Conservation (phyloP, 129 eudicot species). For the Arctium minus region DNA sequence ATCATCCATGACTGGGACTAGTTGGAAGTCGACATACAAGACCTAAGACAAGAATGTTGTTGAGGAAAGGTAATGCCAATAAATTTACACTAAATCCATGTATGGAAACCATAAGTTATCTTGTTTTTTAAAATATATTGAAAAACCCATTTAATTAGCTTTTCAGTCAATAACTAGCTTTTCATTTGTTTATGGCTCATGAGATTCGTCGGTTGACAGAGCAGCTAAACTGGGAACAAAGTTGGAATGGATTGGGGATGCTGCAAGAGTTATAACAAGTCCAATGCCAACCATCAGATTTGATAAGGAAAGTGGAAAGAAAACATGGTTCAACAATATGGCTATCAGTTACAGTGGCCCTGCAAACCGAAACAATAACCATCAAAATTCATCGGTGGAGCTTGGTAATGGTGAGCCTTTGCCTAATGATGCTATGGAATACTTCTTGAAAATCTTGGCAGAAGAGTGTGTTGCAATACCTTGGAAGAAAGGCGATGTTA, state of each 20-base stretch:
- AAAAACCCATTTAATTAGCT: not conserved
- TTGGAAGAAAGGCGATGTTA: conserved; percentile 78
- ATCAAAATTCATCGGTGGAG: conserved; percentile 35
- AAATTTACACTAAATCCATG: not conserved
- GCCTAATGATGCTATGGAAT: conserved; percentile 44
- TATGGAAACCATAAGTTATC: not conserved
- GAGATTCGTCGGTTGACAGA: conserved; percentile 33
- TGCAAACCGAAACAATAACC: conserved; percentile 36
- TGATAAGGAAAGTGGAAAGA: conserved; percentile 49
- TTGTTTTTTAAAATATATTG: not conserved
- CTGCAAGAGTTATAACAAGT: conserved; percentile 46
- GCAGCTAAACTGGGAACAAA: conserved; percentile 68
- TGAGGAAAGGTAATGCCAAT: conserved; percentile 50
- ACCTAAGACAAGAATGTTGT: conserved; percentile 66
- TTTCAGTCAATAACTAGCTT: not conserved
- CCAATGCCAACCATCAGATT: conserved; percentile 63
- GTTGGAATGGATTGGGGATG: conserved; percentile 69
- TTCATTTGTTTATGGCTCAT: not conserved
- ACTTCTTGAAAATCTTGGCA: conserved; percentile 54
- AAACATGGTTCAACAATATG: conserved; percentile 75
- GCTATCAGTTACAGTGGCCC: conserved; percentile 53
- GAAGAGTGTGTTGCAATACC: conserved; percentile 73
- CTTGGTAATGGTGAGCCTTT: conserved; percentile 66
- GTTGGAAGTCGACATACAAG: conserved; percentile 69
- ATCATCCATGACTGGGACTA: conserved; percentile 56